Evolutionary conservation across 495 filamentous ascomycete genomes (phyloP).

Genomic region (Durotheca rogersii): DNA sequence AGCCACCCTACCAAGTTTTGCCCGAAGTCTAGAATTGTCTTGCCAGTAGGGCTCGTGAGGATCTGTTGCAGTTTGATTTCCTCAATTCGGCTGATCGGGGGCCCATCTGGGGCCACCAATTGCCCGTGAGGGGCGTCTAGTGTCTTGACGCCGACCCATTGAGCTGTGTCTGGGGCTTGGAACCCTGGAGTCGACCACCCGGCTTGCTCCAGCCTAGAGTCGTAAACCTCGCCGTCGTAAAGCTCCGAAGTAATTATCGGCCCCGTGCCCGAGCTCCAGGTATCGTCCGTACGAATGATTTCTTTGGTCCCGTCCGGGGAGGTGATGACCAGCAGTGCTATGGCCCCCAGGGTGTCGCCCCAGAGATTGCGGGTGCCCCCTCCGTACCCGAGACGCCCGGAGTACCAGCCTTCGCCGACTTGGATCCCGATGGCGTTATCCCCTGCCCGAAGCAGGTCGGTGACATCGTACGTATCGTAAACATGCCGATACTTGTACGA

Average conservation of each 20-base stretch:
- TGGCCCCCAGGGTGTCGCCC: constrained; percentile 47
- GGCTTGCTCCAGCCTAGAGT: constrained; percentile 35
- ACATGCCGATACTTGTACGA: constrained; percentile 52
- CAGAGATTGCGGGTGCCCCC: constrained; percentile 41
- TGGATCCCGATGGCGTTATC: constrained; percentile 50
- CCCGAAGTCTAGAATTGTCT: constrained; percentile 55
- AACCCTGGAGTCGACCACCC: constrained; percentile 26
- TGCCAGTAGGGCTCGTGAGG: constrained; percentile 47
- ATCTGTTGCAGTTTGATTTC: constrained; percentile 41
- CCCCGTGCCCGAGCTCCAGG: constrained; percentile 45
- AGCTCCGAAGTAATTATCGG: constrained; percentile 50
- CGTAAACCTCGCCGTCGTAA: constrained; percentile 56
- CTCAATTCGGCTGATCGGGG: constrained; percentile 41
- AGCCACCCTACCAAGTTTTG: constrained; percentile 58
- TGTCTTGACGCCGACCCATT: constrained; percentile 28
- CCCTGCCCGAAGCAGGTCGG: constrained; percentile 36
- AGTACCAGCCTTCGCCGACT: constrained; percentile 58
- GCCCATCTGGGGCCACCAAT: constrained; percentile 41
- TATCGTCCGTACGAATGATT: constrained; percentile 42
- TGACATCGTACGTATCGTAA: constrained; percentile 56
- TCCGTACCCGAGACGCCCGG: constrained; percentile 49
- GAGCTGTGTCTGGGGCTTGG: constrained; percentile 26
- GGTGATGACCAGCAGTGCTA: constrained; percentile 45
- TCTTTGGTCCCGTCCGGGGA: constrained; percentile 20
- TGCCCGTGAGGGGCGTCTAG: constrained; percentile 27